Evolutionary conservation across 345 rosid genomes (phyloP).

Genomic region (Mercurialis annua): DNA sequence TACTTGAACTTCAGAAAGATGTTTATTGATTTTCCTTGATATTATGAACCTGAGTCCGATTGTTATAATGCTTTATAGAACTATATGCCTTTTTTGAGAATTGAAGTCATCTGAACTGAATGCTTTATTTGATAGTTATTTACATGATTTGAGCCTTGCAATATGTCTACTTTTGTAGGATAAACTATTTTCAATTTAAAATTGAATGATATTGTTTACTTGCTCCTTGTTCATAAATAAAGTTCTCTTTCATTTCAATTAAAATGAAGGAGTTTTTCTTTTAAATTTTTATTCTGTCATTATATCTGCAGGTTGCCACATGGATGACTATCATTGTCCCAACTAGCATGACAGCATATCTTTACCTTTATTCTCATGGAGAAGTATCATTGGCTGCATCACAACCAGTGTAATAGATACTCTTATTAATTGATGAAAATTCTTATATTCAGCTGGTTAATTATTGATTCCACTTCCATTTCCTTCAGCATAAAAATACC

Average conservation of each 20-base stretch:
- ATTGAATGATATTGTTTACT: neutral
- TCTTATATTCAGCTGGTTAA: neutral
- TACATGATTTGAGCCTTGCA: neutral
- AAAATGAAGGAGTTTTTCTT: neutral
- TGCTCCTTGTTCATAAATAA: neutral
- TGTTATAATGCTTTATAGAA: neutral
- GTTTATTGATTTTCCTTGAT: neutral
- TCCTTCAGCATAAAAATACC: neutral
- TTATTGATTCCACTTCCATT: conserved; percentile 9
- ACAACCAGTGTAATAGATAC: conserved; percentile 99
- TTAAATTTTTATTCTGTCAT: conserved; percentile 1
- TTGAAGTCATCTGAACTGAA: neutral
- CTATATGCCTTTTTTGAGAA: neutral
- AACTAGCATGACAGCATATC: conserved; percentile 92
- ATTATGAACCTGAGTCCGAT: neutral
- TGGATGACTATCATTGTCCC: conserved; percentile 96
- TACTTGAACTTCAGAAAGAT: neutral
- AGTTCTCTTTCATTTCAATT: neutral
- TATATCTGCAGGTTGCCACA: conserved; percentile 71
- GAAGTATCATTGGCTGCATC: conserved; percentile 93
- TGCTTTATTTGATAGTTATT: conserved; percentile 6
- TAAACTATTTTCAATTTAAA: neutral
- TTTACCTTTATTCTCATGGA: conserved; percentile 93
- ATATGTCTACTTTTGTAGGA: neutral
- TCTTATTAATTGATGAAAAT: conserved; percentile 9